These are phyloP conservation scores for Lichtheimia ramosa DNA, from an alignment of 371 early-diverging fungal species.

Conservation along the genomic window DNA sequence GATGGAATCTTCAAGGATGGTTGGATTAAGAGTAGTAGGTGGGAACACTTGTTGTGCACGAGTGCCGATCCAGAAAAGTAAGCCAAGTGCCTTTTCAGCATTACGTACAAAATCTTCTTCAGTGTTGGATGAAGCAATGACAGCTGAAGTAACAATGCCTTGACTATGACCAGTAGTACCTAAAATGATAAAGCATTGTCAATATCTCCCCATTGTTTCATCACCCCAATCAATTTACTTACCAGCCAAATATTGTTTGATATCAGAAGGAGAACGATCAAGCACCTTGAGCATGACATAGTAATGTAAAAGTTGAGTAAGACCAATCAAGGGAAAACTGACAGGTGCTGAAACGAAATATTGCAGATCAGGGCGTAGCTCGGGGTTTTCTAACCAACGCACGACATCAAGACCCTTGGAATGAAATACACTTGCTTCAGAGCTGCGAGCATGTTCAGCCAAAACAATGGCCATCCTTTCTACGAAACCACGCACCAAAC, in stretches of 20 bases:
- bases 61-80: conserved; percentile 91
- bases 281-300: conserved; percentile 71
- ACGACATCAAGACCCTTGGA: conserved; percentile 87
- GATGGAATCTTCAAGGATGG: conserved; percentile 85
- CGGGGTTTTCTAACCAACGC: conserved; percentile 86
- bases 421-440: conserved; percentile 71
- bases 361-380: conserved; percentile 81
- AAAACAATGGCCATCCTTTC: conserved; percentile 75
- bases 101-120: conserved; percentile 80
- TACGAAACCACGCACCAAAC: conserved; percentile 78
- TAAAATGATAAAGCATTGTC: conserved; percentile 25
- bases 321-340: conserved; percentile 88
- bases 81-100: conserved; percentile 83
- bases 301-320: conserved; percentile 85
- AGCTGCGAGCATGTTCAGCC: conserved; percentile 68
- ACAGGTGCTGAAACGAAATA: conserved; percentile 84
- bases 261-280: conserved; percentile 45
- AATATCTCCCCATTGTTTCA: background rate
- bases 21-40: conserved; percentile 85
- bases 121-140: conserved; percentile 81
- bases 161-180: conserved; percentile 94
- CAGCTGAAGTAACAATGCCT: conserved; percentile 91
- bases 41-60: conserved; percentile 89
- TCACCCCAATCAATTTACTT: background rate
- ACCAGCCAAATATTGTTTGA: conserved; percentile 49